Evolutionary conservation across 192 early-diverging fungal genomes (phyloP).

Genomic region (Lobosporangium transversale): DNA sequence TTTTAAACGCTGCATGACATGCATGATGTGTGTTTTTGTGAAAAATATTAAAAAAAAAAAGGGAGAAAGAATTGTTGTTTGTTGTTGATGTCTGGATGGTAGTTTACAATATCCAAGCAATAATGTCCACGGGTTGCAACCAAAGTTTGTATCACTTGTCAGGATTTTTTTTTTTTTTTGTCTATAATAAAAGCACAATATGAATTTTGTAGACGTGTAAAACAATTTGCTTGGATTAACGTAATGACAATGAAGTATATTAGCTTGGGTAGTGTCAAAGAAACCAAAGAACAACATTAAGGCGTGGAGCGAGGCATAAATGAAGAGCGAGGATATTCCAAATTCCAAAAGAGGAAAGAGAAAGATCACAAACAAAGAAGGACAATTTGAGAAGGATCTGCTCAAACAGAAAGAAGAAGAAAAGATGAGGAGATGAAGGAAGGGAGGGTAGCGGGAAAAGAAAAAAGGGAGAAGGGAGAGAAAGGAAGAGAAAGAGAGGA

Average conservation of each 20-base stretch:
- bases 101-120: too few relatives aligned
- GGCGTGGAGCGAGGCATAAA: not conserved
- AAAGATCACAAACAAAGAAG: not conserved
- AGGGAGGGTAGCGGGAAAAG: not conserved
- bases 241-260: too few relatives aligned
- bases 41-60: not conserved
- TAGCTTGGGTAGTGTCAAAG: too few relatives aligned
- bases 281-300: not conserved
- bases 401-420: not conserved
- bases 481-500: not conserved
- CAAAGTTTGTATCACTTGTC: too few relatives aligned
- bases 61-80: not conserved
- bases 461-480: not conserved
- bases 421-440: not conserved
- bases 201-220: too few relatives aligned
- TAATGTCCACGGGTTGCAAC: too few relatives aligned
- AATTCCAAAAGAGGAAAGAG: not conserved
- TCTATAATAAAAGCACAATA: too few relatives aligned
- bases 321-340: not conserved
- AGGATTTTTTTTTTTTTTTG: too few relatives aligned
- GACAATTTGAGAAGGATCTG: not conserved
- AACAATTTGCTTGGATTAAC: too few relatives aligned
- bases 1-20: too few relatives aligned
- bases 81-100: too few relatives aligned
- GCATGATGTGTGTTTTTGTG: not conserved